Evolutionary conservation across 495 filamentous ascomycete species (phyloP).

Genomic region (Choiromyces venosus): DNA sequence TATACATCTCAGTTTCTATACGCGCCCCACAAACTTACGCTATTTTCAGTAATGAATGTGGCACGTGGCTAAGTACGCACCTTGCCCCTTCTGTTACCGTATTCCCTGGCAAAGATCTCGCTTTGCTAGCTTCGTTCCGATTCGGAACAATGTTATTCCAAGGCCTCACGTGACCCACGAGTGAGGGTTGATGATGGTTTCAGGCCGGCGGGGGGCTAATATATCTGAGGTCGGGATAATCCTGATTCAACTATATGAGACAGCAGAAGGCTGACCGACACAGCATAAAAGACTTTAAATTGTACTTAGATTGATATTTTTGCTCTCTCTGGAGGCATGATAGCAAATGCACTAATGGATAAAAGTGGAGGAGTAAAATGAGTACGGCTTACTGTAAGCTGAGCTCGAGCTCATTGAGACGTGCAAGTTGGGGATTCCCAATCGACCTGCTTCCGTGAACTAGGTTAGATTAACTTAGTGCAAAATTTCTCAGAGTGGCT

Average conservation of each 20-base stretch:
- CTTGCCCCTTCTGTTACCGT: not conserved
- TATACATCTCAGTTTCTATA: not conserved
- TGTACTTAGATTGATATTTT: not conserved
- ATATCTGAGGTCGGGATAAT: not conserved
- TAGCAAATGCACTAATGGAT: not conserved
- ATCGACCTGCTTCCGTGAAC: not conserved
- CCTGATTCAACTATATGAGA: not conserved
- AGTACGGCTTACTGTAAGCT: not conserved
- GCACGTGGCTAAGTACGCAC: not conserved
- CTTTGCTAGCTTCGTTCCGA: not conserved
- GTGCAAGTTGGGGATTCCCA: not conserved
- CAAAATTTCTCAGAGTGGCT: not conserved
- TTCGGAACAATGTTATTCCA: not conserved
- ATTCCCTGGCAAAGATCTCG: not conserved
- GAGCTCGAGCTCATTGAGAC: not conserved
- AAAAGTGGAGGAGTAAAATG: not conserved
- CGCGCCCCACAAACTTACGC: not conserved
- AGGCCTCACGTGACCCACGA: not conserved
- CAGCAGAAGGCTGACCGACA: not conserved
- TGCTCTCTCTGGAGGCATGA: not conserved
- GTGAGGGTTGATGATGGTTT: not conserved
- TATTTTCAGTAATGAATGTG: not conserved
- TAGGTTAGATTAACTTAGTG: not conserved
- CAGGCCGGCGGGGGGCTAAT: not conserved
- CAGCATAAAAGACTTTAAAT: not conserved